Percentiles rank a stretch among this genome's conserved stretches.
These are phyloP conservation scores for Coemansia sp. DNA, from an alignment of 192 early-diverging fungal species.

Conservation along the genomic window DNA sequence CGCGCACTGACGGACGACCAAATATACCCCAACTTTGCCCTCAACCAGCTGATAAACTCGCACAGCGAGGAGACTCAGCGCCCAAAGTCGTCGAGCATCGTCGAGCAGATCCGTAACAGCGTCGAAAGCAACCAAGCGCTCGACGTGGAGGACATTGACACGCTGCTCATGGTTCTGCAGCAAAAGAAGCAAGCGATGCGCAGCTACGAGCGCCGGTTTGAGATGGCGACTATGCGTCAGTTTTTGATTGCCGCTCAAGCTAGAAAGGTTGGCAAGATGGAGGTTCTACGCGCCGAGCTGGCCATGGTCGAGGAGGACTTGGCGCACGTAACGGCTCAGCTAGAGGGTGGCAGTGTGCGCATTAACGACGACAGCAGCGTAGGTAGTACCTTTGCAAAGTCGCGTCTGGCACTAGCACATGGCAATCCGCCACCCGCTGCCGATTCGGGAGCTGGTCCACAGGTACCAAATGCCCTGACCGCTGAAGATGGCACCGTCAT, in stretches of 20 bases:
- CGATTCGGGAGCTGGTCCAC: constrained; percentile 27
- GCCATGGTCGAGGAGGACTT: constrained; percentile 48
- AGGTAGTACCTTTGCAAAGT: constrained; percentile 18
- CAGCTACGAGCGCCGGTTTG: constrained; percentile 60
- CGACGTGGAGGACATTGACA: constrained; percentile 66
- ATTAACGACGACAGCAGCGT: constrained; percentile 16
- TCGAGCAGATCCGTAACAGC: constrained; percentile 36
- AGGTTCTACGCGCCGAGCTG: constrained; percentile 50
- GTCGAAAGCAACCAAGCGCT: constrained; percentile 39
- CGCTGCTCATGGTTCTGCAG: constrained; percentile 61
- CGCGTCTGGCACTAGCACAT: background rate
- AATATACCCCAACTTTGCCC: constrained; percentile 83
- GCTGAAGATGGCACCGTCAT: constrained; percentile 9
- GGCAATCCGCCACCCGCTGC: constrained; percentile 12
- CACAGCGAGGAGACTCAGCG: constrained; percentile 16
- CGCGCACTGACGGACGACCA: constrained; percentile 62
- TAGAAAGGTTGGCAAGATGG: constrained; percentile 61
- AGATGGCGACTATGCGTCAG: constrained; percentile 64
- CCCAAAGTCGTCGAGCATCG: constrained; percentile 17
- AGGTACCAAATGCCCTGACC: constrained; percentile 39
- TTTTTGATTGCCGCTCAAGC: constrained; percentile 68
- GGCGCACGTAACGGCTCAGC: constrained; percentile 47
- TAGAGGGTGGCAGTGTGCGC: constrained; percentile 22
- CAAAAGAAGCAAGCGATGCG: constrained; percentile 67
- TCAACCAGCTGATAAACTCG: constrained; percentile 44